These are phyloP conservation scores for Trichoderma orchidacearum DNA, from an alignment of 495 filamentous ascomycete genomes.

Conservation along the genomic window DNA sequence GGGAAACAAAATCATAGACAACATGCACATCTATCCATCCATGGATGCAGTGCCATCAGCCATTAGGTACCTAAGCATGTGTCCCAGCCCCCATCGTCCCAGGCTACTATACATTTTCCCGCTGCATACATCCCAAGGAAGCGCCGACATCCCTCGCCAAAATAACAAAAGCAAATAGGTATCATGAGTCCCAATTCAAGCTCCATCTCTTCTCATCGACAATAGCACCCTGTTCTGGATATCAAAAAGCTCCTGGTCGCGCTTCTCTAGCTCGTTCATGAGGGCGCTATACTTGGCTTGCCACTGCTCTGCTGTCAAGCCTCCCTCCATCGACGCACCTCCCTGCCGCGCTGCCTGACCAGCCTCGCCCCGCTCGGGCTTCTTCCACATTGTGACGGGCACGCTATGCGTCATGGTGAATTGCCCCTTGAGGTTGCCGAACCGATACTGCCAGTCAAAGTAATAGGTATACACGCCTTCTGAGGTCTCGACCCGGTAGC, in stretches of 20 bases:
- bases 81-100: not conserved
- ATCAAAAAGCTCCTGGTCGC: conserved; percentile 14
- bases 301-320: conserved; percentile 2
- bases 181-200: not conserved
- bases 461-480: conserved; percentile 23
- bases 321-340: not conserved
- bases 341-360: conserved; percentile 12
- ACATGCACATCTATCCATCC: too few species aligned
- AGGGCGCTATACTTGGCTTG: conserved; percentile 23
- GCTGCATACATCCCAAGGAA: not conserved
- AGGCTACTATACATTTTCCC: not conserved
- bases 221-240: conserved; percentile 13
- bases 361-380: conserved; percentile 11
- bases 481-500: conserved; percentile 22
- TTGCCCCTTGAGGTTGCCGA: conserved; percentile 25
- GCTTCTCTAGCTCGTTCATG: conserved; percentile 11
- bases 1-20: too few species aligned
- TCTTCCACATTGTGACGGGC: conserved; percentile 20
- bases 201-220: conserved; percentile 3
- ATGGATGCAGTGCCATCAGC: not conserved
- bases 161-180: not conserved
- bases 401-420: conserved; percentile 37
- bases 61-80: not conserved
- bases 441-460: conserved; percentile 31
- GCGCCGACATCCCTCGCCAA: not conserved